phyloP scores from a whole-genome alignment of 495 filamentous ascomycete genomes.

The Lasiosphaeris hirsuta region DNA sequence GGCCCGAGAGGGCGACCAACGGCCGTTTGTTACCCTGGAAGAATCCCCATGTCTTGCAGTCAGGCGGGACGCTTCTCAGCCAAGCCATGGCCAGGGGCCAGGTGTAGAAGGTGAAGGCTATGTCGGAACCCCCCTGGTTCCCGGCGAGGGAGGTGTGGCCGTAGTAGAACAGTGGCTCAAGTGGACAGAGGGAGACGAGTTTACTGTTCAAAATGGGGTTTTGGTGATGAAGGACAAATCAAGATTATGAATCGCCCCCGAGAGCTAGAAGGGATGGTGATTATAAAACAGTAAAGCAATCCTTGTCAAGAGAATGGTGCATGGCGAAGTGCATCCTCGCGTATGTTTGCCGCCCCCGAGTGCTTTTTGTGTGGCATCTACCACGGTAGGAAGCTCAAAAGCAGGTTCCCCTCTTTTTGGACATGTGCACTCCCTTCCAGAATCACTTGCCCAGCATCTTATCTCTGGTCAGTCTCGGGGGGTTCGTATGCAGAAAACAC shows the following conservation, averaged over 20 bases:
- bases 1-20: conserved; percentile 62
- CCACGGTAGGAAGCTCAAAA: no score
- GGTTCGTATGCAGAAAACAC: no score
- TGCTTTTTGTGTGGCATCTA: no score
- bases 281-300: no score
- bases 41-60: conserved; percentile 62
- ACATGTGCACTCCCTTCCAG: no score
- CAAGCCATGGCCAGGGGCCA: conserved; percentile 44
- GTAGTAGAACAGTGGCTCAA: conserved; percentile 72
- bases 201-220: conserved; percentile 58
- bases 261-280: no score
- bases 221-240: conserved; percentile 47
- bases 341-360: no score
- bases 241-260: conserved; percentile 43
- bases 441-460: no score
- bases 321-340: no score
- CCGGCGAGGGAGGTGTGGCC: conserved; percentile 70
- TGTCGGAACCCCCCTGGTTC: conserved; percentile 52
- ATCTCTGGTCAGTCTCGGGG: no score
- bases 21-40: conserved; percentile 67
- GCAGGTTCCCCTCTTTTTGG: no score
- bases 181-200: conserved; percentile 70
- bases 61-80: conserved; percentile 29
- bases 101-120: conserved; percentile 61
- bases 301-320: no score